Evolutionary conservation across 2,329 filamentous ascomycete genomes (phyloP), one percentile per base, ranked within the genome.

Genomic region (Penicillium sp.): DNA sequence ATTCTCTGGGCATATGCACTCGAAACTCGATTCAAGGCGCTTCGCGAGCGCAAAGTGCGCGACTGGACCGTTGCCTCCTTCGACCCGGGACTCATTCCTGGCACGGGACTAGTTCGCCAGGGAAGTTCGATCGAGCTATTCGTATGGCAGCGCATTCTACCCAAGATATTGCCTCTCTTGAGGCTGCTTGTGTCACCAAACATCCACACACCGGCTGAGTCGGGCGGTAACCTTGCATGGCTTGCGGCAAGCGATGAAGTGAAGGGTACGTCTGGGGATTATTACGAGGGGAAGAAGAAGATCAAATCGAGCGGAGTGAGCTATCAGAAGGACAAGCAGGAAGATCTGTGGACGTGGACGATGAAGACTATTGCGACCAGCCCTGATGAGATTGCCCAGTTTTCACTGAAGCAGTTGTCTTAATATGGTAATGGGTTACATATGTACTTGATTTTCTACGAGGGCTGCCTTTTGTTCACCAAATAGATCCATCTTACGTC

Each of bases 271-370:
- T 78, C 70, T 57, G 82, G 78, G 0, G 71, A 70, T 48, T 85
- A 85, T 67, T 84, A 76, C 70, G 79, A 84, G 66, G 79, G 75
- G 0, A 64, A 54, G 47, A 76, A 74, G 64, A 66, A 75, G 63
- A 80, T 80, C 17, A 68, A 70, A 61, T 79, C 76, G 8, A 83
- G 82, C 64, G 69, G 70, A 21, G 77, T 75, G 46, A 85, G 81
- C 64, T 79, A 81, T 62, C 74, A 79, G 53, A 71, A 76, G 68
- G 65, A 57, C 26, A 82, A 82, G 67, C 83, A 84, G 68, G 79
- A 85, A 17, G 81, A 84, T 64, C 63, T 84, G 35, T 84, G 80
- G 80, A 57, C 70, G 26, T 85, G 82, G 82, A 85, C 82, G 9
- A 69, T 82, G 8, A 45, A 29, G 29, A 60, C 29, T 52, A 45